Conservation (phyloP, 177 flowering plant genomes). For the Vitis hybrid region DNA sequence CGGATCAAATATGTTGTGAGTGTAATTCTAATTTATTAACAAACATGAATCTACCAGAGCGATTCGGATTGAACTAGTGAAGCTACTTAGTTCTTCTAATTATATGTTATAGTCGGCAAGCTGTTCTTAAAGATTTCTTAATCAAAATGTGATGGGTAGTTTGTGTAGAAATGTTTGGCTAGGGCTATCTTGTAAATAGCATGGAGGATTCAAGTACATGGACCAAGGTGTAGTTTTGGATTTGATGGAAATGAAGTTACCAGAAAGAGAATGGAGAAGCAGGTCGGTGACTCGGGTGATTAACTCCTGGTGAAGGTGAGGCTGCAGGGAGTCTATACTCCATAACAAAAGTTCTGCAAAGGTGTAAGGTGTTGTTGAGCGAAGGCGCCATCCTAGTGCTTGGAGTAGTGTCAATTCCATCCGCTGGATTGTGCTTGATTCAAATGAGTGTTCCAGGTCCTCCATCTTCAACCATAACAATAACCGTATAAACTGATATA, state of each 20-base stretch:
- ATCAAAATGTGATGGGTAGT: too few species aligned
- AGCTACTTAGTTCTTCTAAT: too few species aligned
- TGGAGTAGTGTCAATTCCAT: constrained; percentile 53
- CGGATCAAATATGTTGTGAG: background rate
- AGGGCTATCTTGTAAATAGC: too few species aligned
- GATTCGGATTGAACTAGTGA: too few species aligned
- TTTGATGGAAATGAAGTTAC: constrained; percentile 16
- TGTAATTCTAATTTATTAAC: background rate
- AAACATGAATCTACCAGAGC: too few species aligned
- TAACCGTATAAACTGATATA: background rate
- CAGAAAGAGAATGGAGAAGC: constrained; percentile 42
- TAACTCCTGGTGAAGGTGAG: constrained; percentile 19
- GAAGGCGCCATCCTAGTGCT: constrained; percentile 50
- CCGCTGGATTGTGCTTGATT: constrained; percentile 30
- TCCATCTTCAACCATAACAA: constrained; percentile 39
- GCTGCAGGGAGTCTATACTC: constrained; percentile 17
- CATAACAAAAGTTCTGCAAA: constrained; percentile 36
- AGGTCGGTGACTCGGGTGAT: constrained; percentile 32
- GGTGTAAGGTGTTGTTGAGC: constrained; percentile 47
- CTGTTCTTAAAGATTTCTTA: too few species aligned
- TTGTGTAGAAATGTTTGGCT: too few species aligned
- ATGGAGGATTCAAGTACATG: too few species aligned
- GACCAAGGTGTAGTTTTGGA: too few species aligned
- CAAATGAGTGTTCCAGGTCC: constrained; percentile 36
- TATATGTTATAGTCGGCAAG: too few species aligned